Base-by-base conservation (phyloP, 2,329 filamentous ascomycete species). In the Colletotrichum graminicola region DNA sequence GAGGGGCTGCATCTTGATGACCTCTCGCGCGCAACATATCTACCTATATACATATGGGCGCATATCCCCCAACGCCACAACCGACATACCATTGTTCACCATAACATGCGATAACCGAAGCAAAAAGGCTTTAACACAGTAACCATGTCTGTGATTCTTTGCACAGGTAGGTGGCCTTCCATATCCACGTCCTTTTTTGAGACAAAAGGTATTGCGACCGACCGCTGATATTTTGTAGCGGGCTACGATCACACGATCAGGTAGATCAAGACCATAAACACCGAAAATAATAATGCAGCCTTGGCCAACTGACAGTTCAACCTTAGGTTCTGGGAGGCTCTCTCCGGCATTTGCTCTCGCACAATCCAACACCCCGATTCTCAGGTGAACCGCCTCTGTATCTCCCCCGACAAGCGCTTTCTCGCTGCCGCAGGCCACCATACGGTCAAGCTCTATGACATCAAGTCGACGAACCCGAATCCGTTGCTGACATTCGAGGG, bases 351-450 rank as follows among this genome's bases (percentile, higher is more conserved):
- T 77, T 99, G 96, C 84, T 98, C 94, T 52, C 93, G 96, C 75
- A 99, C 96, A 29, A 98, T 99, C 76, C 96, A 98, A 77, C 95
- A 99, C 79, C 94, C 96, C 2, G 96, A 99, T 82, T 98, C 95
- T 12, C 96, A 99, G 82, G 96, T 99, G 76, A 99, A 99, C 83
- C 93, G 96, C 54, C 91, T 99, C 60, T 98, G 95, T 82, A 99
- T 99, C 78, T 98, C 96, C 16, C 96, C 96, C 74, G 96, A 99
- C 85, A 99, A 99, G 84, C 93, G 95, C 74, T 98, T 93, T 82
- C 92, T 98, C 66, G 95, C 95, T 43, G 95, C 94, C n/a, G 88
- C 89, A 10, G 88, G 89, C 76, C 88, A 92, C 79, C 89, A 95
- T 81, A 94, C 93, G 62, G 94, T 99, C 79, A 98, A 98, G 84